These are phyloP conservation scores for Lodderomyces jiufengensis DNA, from an alignment of 1,139 yeast genomes.

Conservation along the genomic window DNA sequence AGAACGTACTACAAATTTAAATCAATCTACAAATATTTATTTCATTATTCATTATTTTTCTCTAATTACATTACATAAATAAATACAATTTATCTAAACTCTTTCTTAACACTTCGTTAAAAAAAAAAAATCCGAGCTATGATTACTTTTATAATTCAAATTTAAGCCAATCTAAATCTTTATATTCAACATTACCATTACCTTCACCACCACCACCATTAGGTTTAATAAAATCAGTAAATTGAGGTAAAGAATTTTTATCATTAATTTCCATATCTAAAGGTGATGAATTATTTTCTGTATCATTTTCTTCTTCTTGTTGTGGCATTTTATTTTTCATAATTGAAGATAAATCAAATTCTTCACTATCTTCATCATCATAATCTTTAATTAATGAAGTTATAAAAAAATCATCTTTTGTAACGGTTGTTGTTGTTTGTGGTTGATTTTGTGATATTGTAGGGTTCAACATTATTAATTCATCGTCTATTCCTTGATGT, in stretches of 20 bases:
- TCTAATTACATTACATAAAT: too few species aligned
- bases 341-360: not conserved
- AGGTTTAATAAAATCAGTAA: not conserved
- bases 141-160: too few species aligned
- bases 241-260: not conserved
- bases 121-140: too few species aligned
- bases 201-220: constrained; percentile 1
- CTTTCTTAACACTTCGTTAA: too few species aligned
- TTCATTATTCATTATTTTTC: too few species aligned
- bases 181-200: constrained; percentile 8
- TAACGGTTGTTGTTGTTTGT: not conserved
- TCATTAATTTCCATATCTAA: too few species aligned
- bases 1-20: too few species aligned
- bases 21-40: too few species aligned
- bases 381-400: constrained; percentile 11
- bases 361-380: constrained; percentile 7
- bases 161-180: constrained; percentile 47
- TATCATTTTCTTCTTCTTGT: too few species aligned
- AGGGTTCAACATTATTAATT: constrained; percentile 11
- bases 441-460: too few species aligned
- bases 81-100: too few species aligned
- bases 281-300: too few species aligned
- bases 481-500: constrained; percentile 15
- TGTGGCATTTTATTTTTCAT: not conserved
- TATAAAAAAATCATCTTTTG: constrained; percentile 12